phyloP scores from a whole-genome alignment of 305 asterid genomes.

The Plantago coronopus region DNA sequence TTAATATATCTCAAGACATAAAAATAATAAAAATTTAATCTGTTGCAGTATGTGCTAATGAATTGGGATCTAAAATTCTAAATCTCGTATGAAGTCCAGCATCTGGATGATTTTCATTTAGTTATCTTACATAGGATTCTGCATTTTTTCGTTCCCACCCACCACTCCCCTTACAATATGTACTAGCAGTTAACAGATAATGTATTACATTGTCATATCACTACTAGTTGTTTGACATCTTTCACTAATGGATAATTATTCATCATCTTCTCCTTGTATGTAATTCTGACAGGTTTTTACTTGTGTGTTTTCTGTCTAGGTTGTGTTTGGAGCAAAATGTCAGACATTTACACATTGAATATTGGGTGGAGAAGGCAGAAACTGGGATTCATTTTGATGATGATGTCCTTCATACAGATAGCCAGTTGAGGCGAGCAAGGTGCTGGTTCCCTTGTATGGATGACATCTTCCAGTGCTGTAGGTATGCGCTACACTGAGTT shows the following conservation, averaged over 20 bases:
- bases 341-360: conserved; percentile 71
- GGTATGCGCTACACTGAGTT: conserved; percentile 45
- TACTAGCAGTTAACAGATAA: neutral
- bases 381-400: conserved; percentile 87
- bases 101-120: no score
- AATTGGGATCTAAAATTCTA: no score
- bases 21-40: no score
- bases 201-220: neutral
- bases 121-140: neutral
- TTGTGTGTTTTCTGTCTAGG: conserved; percentile 52
- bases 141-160: neutral
- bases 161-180: no score
- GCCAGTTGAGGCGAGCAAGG: conserved; percentile 95
- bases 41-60: no score
- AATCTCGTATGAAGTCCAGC: no score
- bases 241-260: neutral
- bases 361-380: conserved; percentile 99
- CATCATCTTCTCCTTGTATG: conserved; percentile 22
- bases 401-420: conserved; percentile 78
- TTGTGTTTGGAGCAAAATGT: conserved; percentile 71
- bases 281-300: conserved; percentile 33
- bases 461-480: conserved; percentile 83
- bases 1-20: neutral
- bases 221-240: conserved; percentile 16
- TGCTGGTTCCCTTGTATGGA: conserved; percentile 99